Conservation (phyloP, 2,329 filamentous ascomycete genomes). For the Dactylellina sp. region DNA sequence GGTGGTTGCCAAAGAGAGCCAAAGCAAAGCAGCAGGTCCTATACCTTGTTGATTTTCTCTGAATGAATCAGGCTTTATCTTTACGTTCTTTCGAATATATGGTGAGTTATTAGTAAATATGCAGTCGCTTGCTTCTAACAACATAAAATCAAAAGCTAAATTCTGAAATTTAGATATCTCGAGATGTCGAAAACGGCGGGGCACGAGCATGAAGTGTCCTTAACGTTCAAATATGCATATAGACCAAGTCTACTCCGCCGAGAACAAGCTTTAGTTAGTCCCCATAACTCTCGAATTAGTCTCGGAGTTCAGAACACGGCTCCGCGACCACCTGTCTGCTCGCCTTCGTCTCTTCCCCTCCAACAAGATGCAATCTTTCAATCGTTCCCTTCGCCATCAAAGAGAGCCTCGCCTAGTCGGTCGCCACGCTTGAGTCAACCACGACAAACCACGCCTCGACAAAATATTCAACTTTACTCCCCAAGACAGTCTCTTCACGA, state of each 20-base stretch:
- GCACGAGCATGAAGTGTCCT: slow-evolving; percentile 48
- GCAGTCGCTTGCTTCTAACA: not conserved
- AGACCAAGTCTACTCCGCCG: slow-evolving; percentile 34
- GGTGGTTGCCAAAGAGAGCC: slow-evolving; percentile 7
- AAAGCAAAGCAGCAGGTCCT: not conserved
- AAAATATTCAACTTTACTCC: slow-evolving; percentile 9
- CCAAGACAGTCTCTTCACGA: slow-evolving; percentile 27
- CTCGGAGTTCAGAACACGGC: slow-evolving; percentile 15
- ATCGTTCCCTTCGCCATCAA: slow-evolving; percentile 39
- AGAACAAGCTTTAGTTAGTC: slow-evolving; percentile 19
- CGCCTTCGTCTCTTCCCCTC: slow-evolving; percentile 44
- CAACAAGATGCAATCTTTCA: slow-evolving; percentile 52
- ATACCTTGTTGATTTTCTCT: not conserved
- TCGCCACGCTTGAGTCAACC: slow-evolving; percentile 8
- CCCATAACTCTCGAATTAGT: slow-evolving; percentile 40
- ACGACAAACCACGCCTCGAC: slow-evolving; percentile 22
- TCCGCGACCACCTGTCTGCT: slow-evolving; percentile 44
- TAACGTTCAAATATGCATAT: slow-evolving; percentile 53
- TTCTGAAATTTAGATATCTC: slow-evolving; percentile 1
- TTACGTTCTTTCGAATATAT: slow-evolving; percentile 49
- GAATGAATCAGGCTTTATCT: slow-evolving; percentile 1
- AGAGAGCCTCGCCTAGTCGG: slow-evolving; percentile 31
- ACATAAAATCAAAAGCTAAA: not conserved
- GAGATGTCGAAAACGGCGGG: slow-evolving; percentile 35
- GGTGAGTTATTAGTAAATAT: slow-evolving; percentile 28